Percentiles rank a stretch among this genome's conserved stretches.
phyloP scores from a whole-genome alignment of 371 early-diverging fungal genomes.

The Entomophthora muscae region DNA sequence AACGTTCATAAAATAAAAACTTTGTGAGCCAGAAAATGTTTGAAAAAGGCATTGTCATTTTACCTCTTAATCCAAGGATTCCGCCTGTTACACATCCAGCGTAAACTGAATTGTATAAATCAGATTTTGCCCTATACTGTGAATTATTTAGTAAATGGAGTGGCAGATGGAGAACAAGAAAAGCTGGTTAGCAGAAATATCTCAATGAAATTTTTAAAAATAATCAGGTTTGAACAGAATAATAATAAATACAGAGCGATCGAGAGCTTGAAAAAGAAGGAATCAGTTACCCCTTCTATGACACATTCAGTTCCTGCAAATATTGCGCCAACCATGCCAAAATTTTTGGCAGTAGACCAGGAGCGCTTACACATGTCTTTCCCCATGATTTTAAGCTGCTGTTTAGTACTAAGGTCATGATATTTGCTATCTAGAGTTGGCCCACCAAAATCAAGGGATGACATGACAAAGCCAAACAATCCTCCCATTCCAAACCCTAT shows the following conservation, averaged over 20 bases:
- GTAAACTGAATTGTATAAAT: conserved; percentile 68
- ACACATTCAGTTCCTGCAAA: conserved; percentile 85
- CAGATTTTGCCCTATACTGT: conserved; percentile 89
- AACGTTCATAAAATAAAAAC: too few relatives aligned
- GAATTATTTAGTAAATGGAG: too few relatives aligned
- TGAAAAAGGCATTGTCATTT: too few relatives aligned
- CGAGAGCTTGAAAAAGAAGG: not conserved
- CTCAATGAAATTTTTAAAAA: not conserved
- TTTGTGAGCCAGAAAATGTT: too few relatives aligned
- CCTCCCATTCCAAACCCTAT: conserved; percentile 79
- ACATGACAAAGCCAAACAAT: conserved; percentile 85
- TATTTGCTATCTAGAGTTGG: conserved; percentile 29
- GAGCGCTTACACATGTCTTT: conserved; percentile 77
- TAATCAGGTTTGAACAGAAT: not conserved
- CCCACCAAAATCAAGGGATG: conserved; percentile 59
- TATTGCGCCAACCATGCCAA: conserved; percentile 80
- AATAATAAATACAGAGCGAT: too few relatives aligned
- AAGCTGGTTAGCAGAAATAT: too few relatives aligned
- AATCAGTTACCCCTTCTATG: conserved; percentile 61
- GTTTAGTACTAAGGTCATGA: conserved; percentile 42
- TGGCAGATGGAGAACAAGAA: too few relatives aligned
- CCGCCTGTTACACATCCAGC: conserved; percentile 93
- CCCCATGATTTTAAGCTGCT: conserved; percentile 62
- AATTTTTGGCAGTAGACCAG: conserved; percentile 75
- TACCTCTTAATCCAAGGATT: conserved; percentile 52